A percentile compares a stretch with the other conserved stretches of the same genome.
phyloP scores from a whole-genome alignment of 1,284 basidiomycete genomes.

The Fomitopsis pinicola region DNA sequence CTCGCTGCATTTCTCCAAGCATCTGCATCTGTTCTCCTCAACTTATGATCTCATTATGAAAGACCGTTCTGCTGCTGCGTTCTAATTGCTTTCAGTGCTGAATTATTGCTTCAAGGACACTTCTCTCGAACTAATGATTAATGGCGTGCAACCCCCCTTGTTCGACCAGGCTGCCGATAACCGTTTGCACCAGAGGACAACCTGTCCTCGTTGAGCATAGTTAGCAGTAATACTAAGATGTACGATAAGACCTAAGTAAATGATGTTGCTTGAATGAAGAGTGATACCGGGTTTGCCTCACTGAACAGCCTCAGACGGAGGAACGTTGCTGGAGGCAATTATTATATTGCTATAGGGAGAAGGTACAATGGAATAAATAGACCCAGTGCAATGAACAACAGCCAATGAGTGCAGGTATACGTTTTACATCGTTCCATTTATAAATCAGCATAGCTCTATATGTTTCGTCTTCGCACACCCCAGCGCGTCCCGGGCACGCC shows the following conservation, averaged over 20 bases:
- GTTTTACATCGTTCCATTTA: background rate
- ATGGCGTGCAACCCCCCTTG: background rate
- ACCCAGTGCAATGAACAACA: conserved; percentile 1
- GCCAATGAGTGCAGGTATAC: conserved; percentile 1
- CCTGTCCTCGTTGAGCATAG: background rate
- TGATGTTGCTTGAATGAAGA: too few relatives aligned
- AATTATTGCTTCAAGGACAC: background rate
- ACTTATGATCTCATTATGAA: background rate
- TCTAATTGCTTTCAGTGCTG: background rate
- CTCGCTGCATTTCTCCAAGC: background rate
- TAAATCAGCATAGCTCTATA: background rate
- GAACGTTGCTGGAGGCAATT: background rate
- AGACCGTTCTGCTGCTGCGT: background rate
- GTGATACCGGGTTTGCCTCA: background rate
- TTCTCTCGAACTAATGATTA: background rate
- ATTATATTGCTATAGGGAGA: conserved; percentile 1
- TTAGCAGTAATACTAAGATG: background rate
- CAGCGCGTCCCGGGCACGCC: too few relatives aligned
- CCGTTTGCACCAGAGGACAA: background rate
- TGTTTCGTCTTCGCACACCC: background rate
- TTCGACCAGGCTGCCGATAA: too few relatives aligned
- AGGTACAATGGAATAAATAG: conserved; percentile 1
- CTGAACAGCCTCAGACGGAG: background rate
- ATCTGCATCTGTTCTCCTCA: background rate
- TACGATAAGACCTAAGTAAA: too few relatives aligned